phyloP scores from a whole-genome alignment of 2,329 filamentous ascomycete genomes.

The Mycosphaerella sp. region DNA sequence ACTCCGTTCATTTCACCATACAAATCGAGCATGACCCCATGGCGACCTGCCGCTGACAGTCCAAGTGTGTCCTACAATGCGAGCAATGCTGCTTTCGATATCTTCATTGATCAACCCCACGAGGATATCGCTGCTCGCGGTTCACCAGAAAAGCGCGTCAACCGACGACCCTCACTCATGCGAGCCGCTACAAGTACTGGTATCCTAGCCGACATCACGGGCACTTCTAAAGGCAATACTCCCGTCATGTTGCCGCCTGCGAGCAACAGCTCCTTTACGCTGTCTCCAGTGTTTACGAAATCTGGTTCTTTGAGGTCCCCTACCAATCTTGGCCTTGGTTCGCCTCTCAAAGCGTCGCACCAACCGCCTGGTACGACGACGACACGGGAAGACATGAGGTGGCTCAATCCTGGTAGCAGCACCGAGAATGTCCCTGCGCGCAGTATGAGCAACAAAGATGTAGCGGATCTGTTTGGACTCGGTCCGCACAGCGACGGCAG shows the following conservation, averaged over 20 bases:
- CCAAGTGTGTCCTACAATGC: constrained; percentile 25
- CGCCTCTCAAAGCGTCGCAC: constrained; percentile 32
- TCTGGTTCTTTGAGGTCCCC: constrained; percentile 23
- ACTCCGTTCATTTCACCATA: constrained; percentile 36
- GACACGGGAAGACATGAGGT: constrained; percentile 18
- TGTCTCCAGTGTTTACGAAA: constrained; percentile 31
- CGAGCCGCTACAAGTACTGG: constrained; percentile 57
- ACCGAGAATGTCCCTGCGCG: constrained; percentile 22
- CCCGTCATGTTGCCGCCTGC: constrained; percentile 23
- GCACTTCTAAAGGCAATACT: constrained; percentile 48
- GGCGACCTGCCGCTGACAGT: constrained; percentile 27
- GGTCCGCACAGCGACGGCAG: constrained; percentile 55
- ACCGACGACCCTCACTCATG: constrained; percentile 55
- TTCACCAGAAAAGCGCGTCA: constrained; percentile 62
- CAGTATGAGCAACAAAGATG: constrained; percentile 34
- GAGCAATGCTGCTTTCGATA: constrained; percentile 48
- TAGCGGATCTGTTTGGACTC: constrained; percentile 50
- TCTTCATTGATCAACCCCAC: constrained; percentile 45
- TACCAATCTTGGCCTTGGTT: constrained; percentile 26
- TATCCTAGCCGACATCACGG: constrained; percentile 56
- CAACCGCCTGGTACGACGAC: constrained; percentile 17
- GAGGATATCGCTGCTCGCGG: constrained; percentile 47
- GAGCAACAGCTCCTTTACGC: constrained; percentile 26
- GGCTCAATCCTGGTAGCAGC: constrained; percentile 27
- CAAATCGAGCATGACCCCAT: constrained; percentile 33